A percentile compares a stretch with the other conserved stretches of the same genome.
These are phyloP conservation scores for Yarrowia osloensis DNA, from an alignment of 805 yeast genomes.

Conservation along the genomic window DNA sequence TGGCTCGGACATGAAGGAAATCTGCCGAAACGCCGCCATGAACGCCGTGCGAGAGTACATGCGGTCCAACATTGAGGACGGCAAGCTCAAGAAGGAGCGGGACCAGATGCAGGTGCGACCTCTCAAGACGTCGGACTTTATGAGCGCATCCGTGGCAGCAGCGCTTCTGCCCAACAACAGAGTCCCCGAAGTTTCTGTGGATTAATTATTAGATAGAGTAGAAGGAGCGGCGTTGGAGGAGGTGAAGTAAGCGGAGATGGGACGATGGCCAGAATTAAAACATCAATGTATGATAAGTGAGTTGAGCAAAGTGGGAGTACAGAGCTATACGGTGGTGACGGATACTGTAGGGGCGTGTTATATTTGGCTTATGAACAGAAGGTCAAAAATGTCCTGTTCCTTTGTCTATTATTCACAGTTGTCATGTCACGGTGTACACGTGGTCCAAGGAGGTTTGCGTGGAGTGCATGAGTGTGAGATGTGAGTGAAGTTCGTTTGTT, in stretches of 20 bases:
- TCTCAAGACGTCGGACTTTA: conserved; percentile 62
- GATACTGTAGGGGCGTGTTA: too few relatives aligned
- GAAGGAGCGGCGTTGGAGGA: neutral
- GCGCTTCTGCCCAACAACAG: conserved; percentile 23
- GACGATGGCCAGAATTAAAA: neutral
- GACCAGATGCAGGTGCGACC: conserved; percentile 58
- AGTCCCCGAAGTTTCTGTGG: conserved; percentile 27
- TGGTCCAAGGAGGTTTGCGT: too few relatives aligned
- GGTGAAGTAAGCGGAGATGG: too few relatives aligned
- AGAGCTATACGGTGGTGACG: too few relatives aligned
- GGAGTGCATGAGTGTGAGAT: too few relatives aligned
- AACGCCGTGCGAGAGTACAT: conserved; percentile 86
- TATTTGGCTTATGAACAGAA: too few relatives aligned
- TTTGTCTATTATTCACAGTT: too few relatives aligned
- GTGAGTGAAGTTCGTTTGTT: too few relatives aligned
- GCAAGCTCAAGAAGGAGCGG: conserved; percentile 42
- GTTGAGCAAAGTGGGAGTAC: too few relatives aligned
- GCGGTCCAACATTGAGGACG: conserved; percentile 54
- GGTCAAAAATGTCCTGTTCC: too few relatives aligned
- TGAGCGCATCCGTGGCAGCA: conserved; percentile 19
- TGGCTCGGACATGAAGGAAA: conserved; percentile 89
- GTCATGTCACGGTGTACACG: too few relatives aligned
- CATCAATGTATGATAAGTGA: neutral
- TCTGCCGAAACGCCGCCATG: conserved; percentile 92
- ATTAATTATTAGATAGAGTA: conserved; percentile 21